Evolutionary conservation across 2,329 filamentous ascomycete genomes (phyloP), one percentile per base, ranked within the genome.

Genomic region (Fusarium sp.): DNA sequence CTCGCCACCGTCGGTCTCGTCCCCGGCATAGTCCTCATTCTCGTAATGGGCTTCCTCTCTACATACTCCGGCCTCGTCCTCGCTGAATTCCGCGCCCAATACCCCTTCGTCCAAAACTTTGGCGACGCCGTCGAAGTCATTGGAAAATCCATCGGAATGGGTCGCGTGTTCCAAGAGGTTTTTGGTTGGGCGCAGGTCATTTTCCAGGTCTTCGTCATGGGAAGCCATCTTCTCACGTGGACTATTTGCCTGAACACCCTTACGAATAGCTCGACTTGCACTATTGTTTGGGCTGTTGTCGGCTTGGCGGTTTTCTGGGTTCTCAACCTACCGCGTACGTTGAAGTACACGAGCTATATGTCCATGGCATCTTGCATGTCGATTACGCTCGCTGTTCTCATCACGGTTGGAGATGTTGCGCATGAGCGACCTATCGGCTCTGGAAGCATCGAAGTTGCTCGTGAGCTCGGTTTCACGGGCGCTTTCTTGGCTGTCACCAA

Each of bases 1-100:
- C 91, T 94, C 78, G 91, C 92, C 6, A 84, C 91, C 18, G 85
- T 94, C 48, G 92, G 93, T 8, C 86, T 94, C 20, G 91, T 92
- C 4, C 92, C 92, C 0, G 93, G 92, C n/a, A 83, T 95, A 62
- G 88, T 94, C 68, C 79, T 94, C 79, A 94, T 93, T 48, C 86
- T 94, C 70, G 87, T 92, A 32, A 88, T 85, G 58, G 84, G 92
- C 51, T 87, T 91, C 22, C 83, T 94, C 6, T 94, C 94, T 77
- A 94, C 92, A 3, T 94, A 85, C 74, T 85, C 85, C 0, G 84
- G 92, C 18, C 77, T 85, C 17, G 79, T 82, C 48, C 78, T 85
- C 48, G 93, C 90, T 88, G 89, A 92, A 78, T 94, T 94, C 82
- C 93, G 91, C 78, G 84, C 92, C 64, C 87, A 88, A 68, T 90